Evolutionary conservation across 176 grass and related monocot genomes (phyloP), one percentile per base, ranked within the genome.

Genomic region (Elymus sibiricus): DNA sequence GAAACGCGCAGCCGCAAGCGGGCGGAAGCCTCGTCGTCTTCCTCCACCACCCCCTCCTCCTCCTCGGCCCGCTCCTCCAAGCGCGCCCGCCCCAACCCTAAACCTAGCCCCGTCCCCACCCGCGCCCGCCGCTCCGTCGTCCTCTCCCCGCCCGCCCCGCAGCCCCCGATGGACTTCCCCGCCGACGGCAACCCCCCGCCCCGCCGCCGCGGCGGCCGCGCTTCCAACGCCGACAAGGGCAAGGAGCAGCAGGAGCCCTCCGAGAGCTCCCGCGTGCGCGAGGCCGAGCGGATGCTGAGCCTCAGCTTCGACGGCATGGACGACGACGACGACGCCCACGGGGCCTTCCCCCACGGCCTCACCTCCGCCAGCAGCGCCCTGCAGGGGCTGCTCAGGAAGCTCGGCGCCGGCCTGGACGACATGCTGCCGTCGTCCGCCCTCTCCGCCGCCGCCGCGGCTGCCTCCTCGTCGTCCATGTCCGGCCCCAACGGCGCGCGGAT

Each of bases 1-100:
- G 94, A 97, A 97, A 97, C 94, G 86, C 92, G 94, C 73, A 97
- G 94, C 90, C 88, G 94, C 90, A 97, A 97, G 92, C 90, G 94
- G 90, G 94, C 94, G 94, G 92, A 92, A 92, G 92, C 94, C 85
- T 94, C 95, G 81, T 92, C 90, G 94, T 97, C 95, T 94, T 91
- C 77, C 88, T 86, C 86, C 77, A 68, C 63, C 63, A 66, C 88
- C 17, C 84, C 94, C 3, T 62, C 62, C 63, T 72, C 63, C 63
- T 72, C 90, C 17, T 87, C 94, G 5, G 78, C 86, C 76, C 79
- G 76, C 83, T 70, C 73, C 60, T 78, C 80, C 79, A 82, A 86
- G 84, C 88, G 83, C 53, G 61, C 83, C 42, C 91, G 80, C 21
- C 76, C 74, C 72, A 88, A 82, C 75, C 85, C 82, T 85, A 90